These are phyloP conservation scores for Erythrobasidium hasegawianum DNA, from an alignment of 1,284 basidiomycete genomes.

Conservation along the genomic window DNA sequence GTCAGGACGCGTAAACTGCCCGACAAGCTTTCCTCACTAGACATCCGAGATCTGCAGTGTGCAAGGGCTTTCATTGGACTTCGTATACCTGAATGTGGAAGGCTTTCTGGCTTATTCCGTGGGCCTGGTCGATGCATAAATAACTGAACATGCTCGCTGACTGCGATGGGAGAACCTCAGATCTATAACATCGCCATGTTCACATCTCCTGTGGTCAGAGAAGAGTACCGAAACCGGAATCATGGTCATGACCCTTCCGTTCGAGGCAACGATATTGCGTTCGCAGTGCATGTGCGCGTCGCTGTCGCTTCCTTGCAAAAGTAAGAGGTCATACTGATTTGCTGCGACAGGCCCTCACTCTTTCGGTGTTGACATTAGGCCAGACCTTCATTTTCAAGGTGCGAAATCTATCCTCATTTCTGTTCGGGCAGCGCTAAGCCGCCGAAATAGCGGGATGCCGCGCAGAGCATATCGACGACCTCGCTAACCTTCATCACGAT, in stretches of 20 bases:
- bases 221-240: constrained; percentile 50
- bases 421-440: not conserved
- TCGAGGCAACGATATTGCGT: constrained; percentile 51
- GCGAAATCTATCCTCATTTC: constrained; percentile 56
- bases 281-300: constrained; percentile 51
- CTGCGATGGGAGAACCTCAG: constrained; percentile 7
- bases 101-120: constrained; percentile 51
- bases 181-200: constrained; percentile 50
- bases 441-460: constrained; percentile 17
- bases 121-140: not conserved
- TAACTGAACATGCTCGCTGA: not conserved
- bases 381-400: constrained; percentile 47
- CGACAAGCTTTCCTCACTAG: not conserved
- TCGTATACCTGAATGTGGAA: constrained; percentile 52
- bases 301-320: no score
- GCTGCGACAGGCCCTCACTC: constrained; percentile 35
- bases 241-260: constrained; percentile 51
- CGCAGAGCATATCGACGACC: constrained; percentile 10
- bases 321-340: not conserved
- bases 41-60: constrained; percentile 36
- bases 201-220: constrained; percentile 47
- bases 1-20: constrained; percentile 41
- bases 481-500: constrained; percentile 27
- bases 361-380: constrained; percentile 34
- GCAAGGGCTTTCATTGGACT: constrained; percentile 52